Conservation (phyloP, 306 rosid genomes). For the Mimosa pudica region DNA sequence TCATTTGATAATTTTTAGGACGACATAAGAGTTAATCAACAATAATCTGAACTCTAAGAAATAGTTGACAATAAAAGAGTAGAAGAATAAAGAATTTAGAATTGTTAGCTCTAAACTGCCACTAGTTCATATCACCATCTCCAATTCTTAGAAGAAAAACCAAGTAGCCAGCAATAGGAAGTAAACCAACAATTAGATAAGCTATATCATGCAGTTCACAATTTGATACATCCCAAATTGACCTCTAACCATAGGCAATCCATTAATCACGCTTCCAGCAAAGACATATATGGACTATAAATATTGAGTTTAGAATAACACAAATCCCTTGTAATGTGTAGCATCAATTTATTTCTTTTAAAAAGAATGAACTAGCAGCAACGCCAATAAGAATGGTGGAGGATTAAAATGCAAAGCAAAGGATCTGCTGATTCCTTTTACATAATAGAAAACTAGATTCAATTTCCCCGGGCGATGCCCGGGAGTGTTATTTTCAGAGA, state of each 20-base stretch:
- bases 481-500: no score
- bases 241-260: background rate
- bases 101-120: background rate
- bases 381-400: background rate
- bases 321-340: background rate
- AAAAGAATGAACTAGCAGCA: no score
- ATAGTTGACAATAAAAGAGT: background rate
- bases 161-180: background rate
- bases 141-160: background rate
- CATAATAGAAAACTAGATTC: no score
- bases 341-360: background rate
- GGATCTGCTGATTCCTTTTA: conserved; percentile 8
- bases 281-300: background rate
- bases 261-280: background rate
- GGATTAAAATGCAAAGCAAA: background rate
- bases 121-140: background rate
- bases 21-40: no score
- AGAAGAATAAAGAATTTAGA: background rate
- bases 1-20: no score
- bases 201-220: background rate
- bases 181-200: no score
- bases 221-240: background rate
- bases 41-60: background rate
- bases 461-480: no score
- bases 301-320: no score